A percentile compares a stretch with the other conserved stretches of the same genome.
Evolutionary conservation across 371 early-diverging fungal genomes (phyloP).

Genomic region (Mucor velutinosus): DNA sequence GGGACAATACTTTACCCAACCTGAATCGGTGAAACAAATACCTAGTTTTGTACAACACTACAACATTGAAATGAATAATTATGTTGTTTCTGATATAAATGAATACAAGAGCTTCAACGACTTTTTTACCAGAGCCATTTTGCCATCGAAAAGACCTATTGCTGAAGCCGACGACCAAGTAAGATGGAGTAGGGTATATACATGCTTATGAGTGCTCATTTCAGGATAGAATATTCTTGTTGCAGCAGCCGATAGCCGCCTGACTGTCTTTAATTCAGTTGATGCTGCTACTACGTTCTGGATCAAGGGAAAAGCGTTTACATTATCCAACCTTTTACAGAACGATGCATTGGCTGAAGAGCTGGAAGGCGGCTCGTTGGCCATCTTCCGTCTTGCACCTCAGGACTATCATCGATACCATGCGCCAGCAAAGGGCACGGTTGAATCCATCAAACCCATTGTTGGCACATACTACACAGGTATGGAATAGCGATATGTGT

Average conservation of each 20-base stretch:
- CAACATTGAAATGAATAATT: slow-evolving; percentile 47
- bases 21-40: slow-evolving; percentile 64
- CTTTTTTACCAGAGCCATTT: slow-evolving; percentile 76
- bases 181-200: background rate
- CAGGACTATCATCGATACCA: slow-evolving; percentile 86
- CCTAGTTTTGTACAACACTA: slow-evolving; percentile 67
- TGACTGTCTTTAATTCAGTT: slow-evolving; percentile 60
- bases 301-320: slow-evolving; percentile 76
- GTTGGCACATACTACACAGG: slow-evolving; percentile 42
- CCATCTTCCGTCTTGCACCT: slow-evolving; percentile 75
- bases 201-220: too few relatives aligned
- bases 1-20: slow-evolving; percentile 69
- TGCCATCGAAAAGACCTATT: slow-evolving; percentile 59
- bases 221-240: slow-evolving; percentile 31
- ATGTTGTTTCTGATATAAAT: slow-evolving; percentile 43
- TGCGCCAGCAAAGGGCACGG: slow-evolving; percentile 61
- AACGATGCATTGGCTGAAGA: slow-evolving; percentile 44
- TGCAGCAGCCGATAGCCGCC: slow-evolving; percentile 72
- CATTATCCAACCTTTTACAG: slow-evolving; percentile 51
- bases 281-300: slow-evolving; percentile 62
- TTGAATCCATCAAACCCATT: slow-evolving; percentile 31
- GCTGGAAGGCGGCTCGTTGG: slow-evolving; percentile 64
- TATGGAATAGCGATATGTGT: background rate
- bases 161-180: slow-evolving; percentile 50
- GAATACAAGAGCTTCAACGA: slow-evolving; percentile 71